These are phyloP conservation scores for Russula abietina DNA, from an alignment of 768 basidiomycete species.

Conservation along the genomic window DNA sequence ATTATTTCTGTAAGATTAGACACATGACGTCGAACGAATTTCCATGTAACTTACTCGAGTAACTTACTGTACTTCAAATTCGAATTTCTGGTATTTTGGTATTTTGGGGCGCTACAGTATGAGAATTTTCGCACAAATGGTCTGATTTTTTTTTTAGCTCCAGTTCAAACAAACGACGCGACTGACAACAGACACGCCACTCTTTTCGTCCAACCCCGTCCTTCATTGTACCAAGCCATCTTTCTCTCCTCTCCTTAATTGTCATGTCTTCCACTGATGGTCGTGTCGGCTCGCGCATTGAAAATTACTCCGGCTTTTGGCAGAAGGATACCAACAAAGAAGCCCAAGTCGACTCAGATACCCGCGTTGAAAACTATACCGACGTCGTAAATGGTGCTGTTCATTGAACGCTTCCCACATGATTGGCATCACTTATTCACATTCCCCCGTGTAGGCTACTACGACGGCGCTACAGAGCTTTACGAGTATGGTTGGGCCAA, in stretches of 20 bases:
- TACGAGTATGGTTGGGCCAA: conserved; percentile 93
- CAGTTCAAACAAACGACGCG: neutral
- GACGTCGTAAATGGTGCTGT: conserved; percentile 87
- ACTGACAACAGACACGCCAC: neutral
- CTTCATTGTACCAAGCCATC: neutral
- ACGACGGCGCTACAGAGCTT: conserved; percentile 91
- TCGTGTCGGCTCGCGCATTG: conserved; percentile 53
- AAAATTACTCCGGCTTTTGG: conserved; percentile 90
- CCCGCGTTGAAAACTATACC: conserved; percentile 75
- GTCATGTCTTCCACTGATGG: conserved; percentile 28
- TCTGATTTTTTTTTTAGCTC: conserved; percentile 18
- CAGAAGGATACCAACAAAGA: conserved; percentile 74
- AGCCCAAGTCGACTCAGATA: conserved; percentile 54
- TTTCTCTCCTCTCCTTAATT: neutral
- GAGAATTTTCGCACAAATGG: conserved; percentile 5
- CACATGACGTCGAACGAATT: neutral
- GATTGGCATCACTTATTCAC: neutral
- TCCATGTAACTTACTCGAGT: too few species aligned
- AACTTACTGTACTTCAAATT: too few species aligned
- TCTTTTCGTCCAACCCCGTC: neutral
- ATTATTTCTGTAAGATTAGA: neutral
- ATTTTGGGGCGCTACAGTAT: neutral
- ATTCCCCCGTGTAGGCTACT: conserved; percentile 59
- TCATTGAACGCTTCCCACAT: neutral
- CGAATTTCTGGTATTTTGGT: too few species aligned